Evolutionary conservation across 1,284 basidiomycete genomes (phyloP), one percentile per base, ranked within the genome.

Genomic region (Amylostereum chailletii): DNA sequence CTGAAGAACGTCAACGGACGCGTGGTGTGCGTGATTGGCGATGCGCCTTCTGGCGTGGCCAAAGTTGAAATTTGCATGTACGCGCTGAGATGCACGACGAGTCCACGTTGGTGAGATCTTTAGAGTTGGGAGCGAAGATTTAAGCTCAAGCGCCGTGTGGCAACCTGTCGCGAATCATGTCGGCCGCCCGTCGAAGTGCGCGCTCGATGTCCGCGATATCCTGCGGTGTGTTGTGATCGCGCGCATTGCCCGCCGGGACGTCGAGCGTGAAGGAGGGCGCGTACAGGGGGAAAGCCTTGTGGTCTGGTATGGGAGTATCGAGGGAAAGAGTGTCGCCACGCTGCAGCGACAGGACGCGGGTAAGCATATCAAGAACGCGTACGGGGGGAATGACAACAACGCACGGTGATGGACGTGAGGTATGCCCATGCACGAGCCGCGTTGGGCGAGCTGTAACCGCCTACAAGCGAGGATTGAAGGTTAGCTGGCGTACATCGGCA

Each of bases 341-440:
- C 84, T 89, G 51, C 26, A 42, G n/a, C 7, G 36, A 30, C 9
- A 2, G 32, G 34, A 8, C 9, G 30, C 42, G n/a, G 50, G 27
- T 37, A 11, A 46, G 50, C 27, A 39, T 29, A n/a, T n/a, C 9
- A 48, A 9, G n/a, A 5, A 9, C 3, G 26, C 6, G 11, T 3
- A 29, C 19, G 5, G 34, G 2, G 42, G 36, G 31, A 42, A 6
- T 32, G 50, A 42, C 41, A 42, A 46, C 19, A 26, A 66, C 81
- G 58, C 55, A 90, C 86, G 30, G 81, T 76, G 1, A 87, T 68
- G 0, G 85, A 83, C 0, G 90, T 94, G 11, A 93, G 67, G 56
- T 82, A 82, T 0, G 90, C 74, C 90, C 90, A 95, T 0, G 87
- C 86, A 19, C 91, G 76, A 0, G 92, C 90, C 0, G 82, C 81